Percentiles rank a stretch among this genome's conserved stretches.
These are phyloP conservation scores for Phytopythium helicoides DNA, from an alignment of 352 stramenopile genomes.

Conservation along the genomic window DNA sequence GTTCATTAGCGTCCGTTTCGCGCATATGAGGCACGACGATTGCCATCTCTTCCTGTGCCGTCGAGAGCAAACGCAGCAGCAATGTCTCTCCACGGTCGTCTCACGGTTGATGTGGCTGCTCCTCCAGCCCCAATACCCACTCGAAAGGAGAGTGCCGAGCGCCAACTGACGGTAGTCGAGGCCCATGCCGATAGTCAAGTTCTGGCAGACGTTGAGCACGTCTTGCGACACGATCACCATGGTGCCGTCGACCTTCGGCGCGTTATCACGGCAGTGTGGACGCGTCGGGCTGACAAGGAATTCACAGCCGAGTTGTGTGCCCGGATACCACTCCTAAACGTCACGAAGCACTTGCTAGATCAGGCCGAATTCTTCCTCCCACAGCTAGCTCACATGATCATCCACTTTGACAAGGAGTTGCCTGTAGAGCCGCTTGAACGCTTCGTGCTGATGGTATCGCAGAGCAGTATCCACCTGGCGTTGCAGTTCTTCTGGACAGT, in stretches of 20 bases:
- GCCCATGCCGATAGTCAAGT: not conserved
- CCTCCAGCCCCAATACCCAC: not conserved
- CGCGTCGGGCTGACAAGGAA: constrained; percentile 48
- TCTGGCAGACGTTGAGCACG: not conserved
- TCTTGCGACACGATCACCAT: constrained; percentile 9
- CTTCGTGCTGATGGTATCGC: constrained; percentile 70
- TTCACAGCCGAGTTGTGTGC: constrained; percentile 66
- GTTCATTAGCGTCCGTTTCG: constrained; percentile 2
- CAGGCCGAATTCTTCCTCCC: constrained; percentile 81
- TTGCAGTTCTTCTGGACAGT: constrained; percentile 74
- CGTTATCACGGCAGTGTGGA: constrained; percentile 78
- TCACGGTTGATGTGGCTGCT: not conserved
- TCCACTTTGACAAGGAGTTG: constrained; percentile 77
- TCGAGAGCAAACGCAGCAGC: not conserved
- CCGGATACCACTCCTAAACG: constrained; percentile 45
- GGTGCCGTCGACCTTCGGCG: constrained; percentile 64
- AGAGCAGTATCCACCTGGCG: constrained; percentile 78
- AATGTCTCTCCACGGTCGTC: not conserved
- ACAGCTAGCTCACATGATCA: constrained; percentile 81
- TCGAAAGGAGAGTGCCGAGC: not conserved
- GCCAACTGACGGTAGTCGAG: not conserved
- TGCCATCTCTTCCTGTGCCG: not conserved
- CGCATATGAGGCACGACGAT: not conserved
- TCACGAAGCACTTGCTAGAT: constrained; percentile 55
- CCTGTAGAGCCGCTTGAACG: constrained; percentile 77